Evolutionary conservation across 345 rosid species (phyloP).

Genomic region (Gossypium mustelinum): DNA sequence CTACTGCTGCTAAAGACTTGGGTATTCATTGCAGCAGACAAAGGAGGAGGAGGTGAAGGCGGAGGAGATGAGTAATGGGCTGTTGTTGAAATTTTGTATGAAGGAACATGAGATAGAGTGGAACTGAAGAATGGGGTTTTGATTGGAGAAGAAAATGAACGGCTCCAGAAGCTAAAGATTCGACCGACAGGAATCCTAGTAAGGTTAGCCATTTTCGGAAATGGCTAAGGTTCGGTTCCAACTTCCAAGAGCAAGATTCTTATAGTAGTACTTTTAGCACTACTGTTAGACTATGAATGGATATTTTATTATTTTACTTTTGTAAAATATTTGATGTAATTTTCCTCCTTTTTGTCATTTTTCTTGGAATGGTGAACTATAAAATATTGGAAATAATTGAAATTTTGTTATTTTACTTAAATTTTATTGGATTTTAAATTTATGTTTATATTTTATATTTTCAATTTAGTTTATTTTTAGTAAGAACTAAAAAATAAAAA

Average conservation of each 20-base stretch:
- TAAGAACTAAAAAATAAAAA: too few species aligned
- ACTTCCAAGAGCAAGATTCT: background rate
- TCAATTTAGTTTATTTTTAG: too few species aligned
- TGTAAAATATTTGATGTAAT: too few species aligned
- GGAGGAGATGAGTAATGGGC: slow-evolving; percentile 13
- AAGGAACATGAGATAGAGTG: slow-evolving; percentile 21
- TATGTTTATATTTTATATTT: too few species aligned
- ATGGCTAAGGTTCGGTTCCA: background rate
- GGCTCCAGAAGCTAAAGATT: slow-evolving; percentile 20
- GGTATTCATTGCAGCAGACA: background rate
- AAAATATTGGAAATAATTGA: too few species aligned
- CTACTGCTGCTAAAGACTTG: background rate
- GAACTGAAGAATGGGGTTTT: slow-evolving; percentile 10
- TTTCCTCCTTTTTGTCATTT: too few species aligned
- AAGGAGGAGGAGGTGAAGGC: slow-evolving; percentile 20
- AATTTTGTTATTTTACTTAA: too few species aligned
- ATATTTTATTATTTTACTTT: too few species aligned
- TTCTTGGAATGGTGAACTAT: too few species aligned
- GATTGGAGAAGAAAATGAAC: slow-evolving; percentile 13
- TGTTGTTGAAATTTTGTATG: slow-evolving; percentile 5
- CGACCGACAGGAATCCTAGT: slow-evolving; percentile 26
- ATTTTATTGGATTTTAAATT: too few species aligned
- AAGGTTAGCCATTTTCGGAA: slow-evolving; percentile 26
- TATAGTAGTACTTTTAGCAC: too few species aligned
- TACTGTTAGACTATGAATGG: too few species aligned